Conservation (phyloP, 805 yeast species). For the Saccharomycopsis sp. region DNA sequence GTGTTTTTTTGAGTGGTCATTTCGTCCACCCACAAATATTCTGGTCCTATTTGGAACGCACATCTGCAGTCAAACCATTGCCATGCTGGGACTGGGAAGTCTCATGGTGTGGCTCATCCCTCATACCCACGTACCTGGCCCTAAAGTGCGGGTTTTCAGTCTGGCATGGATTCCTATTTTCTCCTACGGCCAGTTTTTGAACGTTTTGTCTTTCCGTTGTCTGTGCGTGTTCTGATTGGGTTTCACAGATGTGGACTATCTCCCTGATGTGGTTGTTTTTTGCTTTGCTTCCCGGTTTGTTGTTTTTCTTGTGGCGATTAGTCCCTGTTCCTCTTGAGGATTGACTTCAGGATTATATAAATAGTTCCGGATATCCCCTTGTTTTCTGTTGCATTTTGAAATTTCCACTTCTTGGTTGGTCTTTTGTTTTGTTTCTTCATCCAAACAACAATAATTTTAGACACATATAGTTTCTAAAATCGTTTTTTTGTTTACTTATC, state of each 20-base stretch:
- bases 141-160: neutral
- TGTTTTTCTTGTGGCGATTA: neutral
- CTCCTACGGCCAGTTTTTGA: neutral
- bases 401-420: neutral
- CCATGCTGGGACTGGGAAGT: neutral
- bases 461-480: slow-evolving; percentile 3
- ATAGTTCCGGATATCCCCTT: neutral
- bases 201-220: neutral
- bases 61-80: neutral
- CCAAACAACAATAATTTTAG: slow-evolving; percentile 1
- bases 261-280: neutral
- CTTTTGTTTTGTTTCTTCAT: neutral
- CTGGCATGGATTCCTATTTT: neutral
- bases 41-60: neutral
- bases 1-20: neutral
- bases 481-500: slow-evolving; percentile 9
- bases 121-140: neutral
- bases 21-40: neutral
- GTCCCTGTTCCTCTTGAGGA: neutral
- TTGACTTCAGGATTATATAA: neutral
- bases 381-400: neutral
- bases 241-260: neutral
- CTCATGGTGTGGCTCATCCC: neutral
- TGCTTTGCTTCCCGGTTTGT: neutral
- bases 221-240: neutral